phyloP scores from a whole-genome alignment of 345 rosid genomes.

The Citrus medica region DNA sequence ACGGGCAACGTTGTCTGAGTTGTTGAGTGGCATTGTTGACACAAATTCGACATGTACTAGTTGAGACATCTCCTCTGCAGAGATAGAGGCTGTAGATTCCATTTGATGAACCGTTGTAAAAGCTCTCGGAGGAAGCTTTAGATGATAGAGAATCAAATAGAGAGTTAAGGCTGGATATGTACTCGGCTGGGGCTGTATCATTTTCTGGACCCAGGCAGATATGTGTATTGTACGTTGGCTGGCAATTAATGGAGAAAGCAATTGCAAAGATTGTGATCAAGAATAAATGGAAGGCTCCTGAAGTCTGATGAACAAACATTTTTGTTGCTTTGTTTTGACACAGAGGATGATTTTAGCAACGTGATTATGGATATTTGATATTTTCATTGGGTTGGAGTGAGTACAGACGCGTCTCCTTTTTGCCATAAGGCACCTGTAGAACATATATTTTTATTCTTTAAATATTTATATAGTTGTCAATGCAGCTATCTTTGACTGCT shows the following conservation, averaged over 20 bases:
- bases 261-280: not conserved
- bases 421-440: not conserved
- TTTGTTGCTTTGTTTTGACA: not conserved
- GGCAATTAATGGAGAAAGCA: not conserved
- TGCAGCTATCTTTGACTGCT: not conserved
- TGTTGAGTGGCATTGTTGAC: constrained; percentile 7
- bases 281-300: not conserved
- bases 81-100: constrained; percentile 11
- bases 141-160: not conserved
- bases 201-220: not conserved
- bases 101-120: constrained; percentile 26
- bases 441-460: not conserved
- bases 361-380: not conserved
- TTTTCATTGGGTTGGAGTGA: not conserved
- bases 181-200: constrained; percentile 5
- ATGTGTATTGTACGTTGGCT: not conserved
- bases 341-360: not conserved
- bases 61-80: constrained; percentile 23
- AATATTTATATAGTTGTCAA: not conserved
- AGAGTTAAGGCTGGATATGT: not conserved
- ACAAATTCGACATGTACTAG: constrained; percentile 13
- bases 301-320: not conserved
- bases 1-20: not conserved
- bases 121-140: constrained; percentile 17
- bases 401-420: not conserved